A percentile compares a stretch with the other conserved stretches of the same genome.
Evolutionary conservation across 805 yeast species (phyloP).

Genomic region (Metschnikowia orientalis): DNA sequence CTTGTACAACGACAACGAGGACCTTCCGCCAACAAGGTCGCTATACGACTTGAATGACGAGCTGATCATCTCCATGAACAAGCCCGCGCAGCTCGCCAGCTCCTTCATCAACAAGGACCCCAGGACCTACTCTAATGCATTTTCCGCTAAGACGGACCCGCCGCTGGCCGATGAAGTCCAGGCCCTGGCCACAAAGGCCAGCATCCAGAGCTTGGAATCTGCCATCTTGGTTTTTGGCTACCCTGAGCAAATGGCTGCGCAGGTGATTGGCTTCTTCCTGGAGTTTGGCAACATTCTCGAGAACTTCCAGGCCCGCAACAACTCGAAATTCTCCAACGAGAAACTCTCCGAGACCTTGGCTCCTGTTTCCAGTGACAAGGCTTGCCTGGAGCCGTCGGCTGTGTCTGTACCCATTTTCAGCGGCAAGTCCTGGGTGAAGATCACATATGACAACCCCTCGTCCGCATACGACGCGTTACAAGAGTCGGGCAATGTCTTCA

Average conservation of each 20-base stretch:
- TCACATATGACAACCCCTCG: slow-evolving; percentile 72
- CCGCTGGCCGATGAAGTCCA: slow-evolving; percentile 10
- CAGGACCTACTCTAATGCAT: slow-evolving; percentile 40
- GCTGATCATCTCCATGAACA: slow-evolving; percentile 33
- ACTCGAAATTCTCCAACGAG: slow-evolving; percentile 6
- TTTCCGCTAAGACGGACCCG: slow-evolving; percentile 20
- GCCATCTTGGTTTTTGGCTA: slow-evolving; percentile 87
- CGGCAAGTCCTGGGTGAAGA: slow-evolving; percentile 87
- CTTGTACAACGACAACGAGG: slow-evolving; percentile 30
- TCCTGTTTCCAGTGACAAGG: slow-evolving; percentile 11
- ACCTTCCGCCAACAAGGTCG: slow-evolving; percentile 48
- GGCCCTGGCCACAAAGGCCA: slow-evolving; percentile 10
- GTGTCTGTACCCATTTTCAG: slow-evolving; percentile 58
- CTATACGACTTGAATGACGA: slow-evolving; percentile 47
- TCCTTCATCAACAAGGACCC: slow-evolving; percentile 47
- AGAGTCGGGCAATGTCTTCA: slow-evolving; percentile 72
- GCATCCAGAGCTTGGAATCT: slow-evolving; percentile 40
- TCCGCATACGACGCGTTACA: slow-evolving; percentile 80
- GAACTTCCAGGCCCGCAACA: slow-evolving; percentile 46
- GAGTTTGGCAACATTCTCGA: slow-evolving; percentile 80
- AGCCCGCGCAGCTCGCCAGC: slow-evolving; percentile 33
- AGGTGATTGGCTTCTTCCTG: slow-evolving; percentile 66
- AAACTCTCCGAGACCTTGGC: slow-evolving; percentile 9
- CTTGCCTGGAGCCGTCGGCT: slow-evolving; percentile 2
- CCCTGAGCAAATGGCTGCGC: slow-evolving; percentile 67